Percentiles rank a stretch among this genome's conserved stretches.
phyloP scores from a whole-genome alignment of 768 basidiomycete species.

The Naganishia vaughanmartiniae region DNA sequence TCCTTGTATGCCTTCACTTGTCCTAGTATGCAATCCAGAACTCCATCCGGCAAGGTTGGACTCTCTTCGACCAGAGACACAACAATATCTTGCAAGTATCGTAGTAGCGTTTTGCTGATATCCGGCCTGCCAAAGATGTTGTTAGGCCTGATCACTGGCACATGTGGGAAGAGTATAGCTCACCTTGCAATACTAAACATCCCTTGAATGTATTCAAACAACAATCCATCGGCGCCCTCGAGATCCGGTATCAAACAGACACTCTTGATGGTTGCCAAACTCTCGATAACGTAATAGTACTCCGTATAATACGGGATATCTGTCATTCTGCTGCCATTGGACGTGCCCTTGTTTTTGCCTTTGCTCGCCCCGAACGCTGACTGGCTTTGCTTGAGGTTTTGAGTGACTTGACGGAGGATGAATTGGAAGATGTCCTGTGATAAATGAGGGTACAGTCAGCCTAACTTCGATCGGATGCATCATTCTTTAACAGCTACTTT shows the following conservation, averaged over 20 bases:
- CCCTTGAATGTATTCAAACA: slow-evolving; percentile 75
- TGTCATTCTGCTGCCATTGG: slow-evolving; percentile 46
- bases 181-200: slow-evolving; percentile 73
- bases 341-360: slow-evolving; percentile 33
- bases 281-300: slow-evolving; percentile 92
- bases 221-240: slow-evolving; percentile 73
- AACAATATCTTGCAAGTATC: slow-evolving; percentile 72
- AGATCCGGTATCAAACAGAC: slow-evolving; percentile 91
- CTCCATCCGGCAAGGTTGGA: slow-evolving; percentile 69
- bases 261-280: slow-evolving; percentile 87
- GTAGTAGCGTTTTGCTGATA: slow-evolving; percentile 54
- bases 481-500: slow-evolving; percentile 45
- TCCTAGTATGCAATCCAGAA: slow-evolving; percentile 76
- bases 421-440: slow-evolving; percentile 90
- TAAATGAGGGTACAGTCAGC: not conserved
- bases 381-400: slow-evolving; percentile 63
- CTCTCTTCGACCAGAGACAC: slow-evolving; percentile 85
- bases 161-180: slow-evolving; percentile 24
- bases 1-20: slow-evolving; percentile 60
- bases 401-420: slow-evolving; percentile 80
- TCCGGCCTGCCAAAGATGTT: slow-evolving; percentile 33
- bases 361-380: slow-evolving; percentile 34
- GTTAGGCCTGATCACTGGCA: not conserved
- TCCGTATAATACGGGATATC: slow-evolving; percentile 84
- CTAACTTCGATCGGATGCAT: too few relatives aligned